Evolutionary conservation across 257 asterid genomes (phyloP), one percentile per base, ranked within the genome.

Genomic region (Jasminum sambac): DNA sequence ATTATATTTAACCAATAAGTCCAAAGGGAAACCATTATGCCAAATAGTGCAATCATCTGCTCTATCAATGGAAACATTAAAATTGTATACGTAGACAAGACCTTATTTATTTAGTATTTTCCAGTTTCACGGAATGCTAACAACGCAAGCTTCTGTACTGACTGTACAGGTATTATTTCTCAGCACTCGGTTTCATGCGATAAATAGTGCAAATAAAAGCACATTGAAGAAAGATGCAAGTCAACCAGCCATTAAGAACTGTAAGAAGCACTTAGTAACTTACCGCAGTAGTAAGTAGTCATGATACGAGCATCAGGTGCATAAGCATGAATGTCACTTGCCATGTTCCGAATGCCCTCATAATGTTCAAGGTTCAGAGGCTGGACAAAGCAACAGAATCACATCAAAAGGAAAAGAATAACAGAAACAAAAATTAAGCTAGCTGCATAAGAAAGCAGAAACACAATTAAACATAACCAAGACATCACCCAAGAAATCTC

Each of bases 281-380:
- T 76, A 91, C 98, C 99, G 57, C 94, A 86, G 74, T 95, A 95
- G 74, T 95, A 94, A 64, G 99, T 89, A 36, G 99, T 95, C 88
- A 95, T 87, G 73, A 94, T 72, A 42, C 99, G 98, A 77, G 99
- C 96, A 88, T 95, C 98, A 48, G 98, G 96, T 80, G 99, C 96
- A 62, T 91, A 95, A 50, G 96, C 96, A 80, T 91, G 99, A 82
- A 95, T 87, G 77, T 87, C 99, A 77, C 96, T 78, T 57, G 99
- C 99, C 98, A 91, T 86, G 75, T 58, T 74, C 75, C 98, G 95
- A 63, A 95, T 73, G 66, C 83, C 88, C 75, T 91, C 87, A 75
- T 85, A 95, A 62, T 95, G 99, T 69, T 89, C 93, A 66, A 84
- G 81, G 77, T 89, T 89, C 68, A 89, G 90, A 1, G 99, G 99